Evolutionary conservation across 1,284 basidiomycete species (phyloP).

Genomic region (Trichosporon sp.): DNA sequence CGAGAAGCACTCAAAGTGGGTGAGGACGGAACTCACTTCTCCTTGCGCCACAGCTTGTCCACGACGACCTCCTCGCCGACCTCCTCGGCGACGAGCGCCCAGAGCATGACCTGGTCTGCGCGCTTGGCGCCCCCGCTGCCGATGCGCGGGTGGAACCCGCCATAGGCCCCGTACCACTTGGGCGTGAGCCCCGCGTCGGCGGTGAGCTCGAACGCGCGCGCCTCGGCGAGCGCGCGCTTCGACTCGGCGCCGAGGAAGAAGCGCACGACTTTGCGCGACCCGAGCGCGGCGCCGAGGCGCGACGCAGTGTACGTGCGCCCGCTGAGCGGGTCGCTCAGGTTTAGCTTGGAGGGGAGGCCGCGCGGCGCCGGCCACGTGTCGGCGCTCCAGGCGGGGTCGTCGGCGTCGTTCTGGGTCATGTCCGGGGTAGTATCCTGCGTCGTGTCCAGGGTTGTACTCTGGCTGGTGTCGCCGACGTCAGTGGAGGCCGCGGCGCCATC

Average conservation of each 20-base stretch:
- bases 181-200: background rate
- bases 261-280: background rate
- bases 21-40: constrained; percentile 4
- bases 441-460: no score
- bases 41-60: background rate
- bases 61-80: background rate
- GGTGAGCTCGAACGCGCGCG: background rate
- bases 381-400: background rate
- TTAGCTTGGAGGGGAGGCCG: background rate
- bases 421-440: no score
- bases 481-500: no score
- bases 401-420: background rate
- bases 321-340: background rate
- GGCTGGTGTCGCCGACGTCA: no score
- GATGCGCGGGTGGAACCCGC: background rate
- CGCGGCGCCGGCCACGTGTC: background rate
- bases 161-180: background rate
- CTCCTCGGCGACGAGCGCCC: background rate
- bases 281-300: background rate
- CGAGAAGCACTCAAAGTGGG: no score
- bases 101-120: background rate
- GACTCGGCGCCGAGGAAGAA: background rate
- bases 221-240: background rate
- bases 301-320: background rate
- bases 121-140: background rate